These are phyloP conservation scores for Xylaria longipes DNA, from an alignment of 495 filamentous ascomycete genomes.

Conservation along the genomic window DNA sequence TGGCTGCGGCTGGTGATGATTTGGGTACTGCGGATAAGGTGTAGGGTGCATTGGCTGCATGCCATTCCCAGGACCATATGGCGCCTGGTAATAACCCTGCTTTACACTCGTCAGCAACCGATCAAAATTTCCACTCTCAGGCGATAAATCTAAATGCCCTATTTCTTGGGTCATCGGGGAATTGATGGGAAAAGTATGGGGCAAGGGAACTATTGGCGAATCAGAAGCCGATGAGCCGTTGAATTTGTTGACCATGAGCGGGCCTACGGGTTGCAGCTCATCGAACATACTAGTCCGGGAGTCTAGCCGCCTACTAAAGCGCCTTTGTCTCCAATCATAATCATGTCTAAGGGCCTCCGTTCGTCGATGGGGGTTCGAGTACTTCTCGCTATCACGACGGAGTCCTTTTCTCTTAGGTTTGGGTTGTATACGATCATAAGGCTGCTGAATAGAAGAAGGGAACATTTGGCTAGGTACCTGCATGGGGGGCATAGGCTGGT, in stretches of 20 bases:
- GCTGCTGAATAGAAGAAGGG: constrained; percentile 55
- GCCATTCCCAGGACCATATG: constrained; percentile 36
- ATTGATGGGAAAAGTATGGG: constrained; percentile 41
- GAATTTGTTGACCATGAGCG: constrained; percentile 24
- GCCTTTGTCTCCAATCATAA: constrained; percentile 40
- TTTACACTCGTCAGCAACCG: constrained; percentile 70
- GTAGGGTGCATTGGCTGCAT: constrained; percentile 36
- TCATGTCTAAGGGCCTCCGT: constrained; percentile 40
- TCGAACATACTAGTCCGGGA: constrained; percentile 31
- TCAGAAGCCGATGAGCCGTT: constrained; percentile 29
- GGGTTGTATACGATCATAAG: constrained; percentile 33
- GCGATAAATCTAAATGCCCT: constrained; percentile 64
- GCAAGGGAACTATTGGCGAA: constrained; percentile 38
- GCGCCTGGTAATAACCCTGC: constrained; percentile 57
- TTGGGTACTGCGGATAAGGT: constrained; percentile 54
- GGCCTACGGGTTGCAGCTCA: constrained; percentile 28
- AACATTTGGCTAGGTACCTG: constrained; percentile 70
- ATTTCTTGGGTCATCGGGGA: constrained; percentile 40
- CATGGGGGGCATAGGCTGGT: constrained; percentile 54
- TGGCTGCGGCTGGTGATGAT: constrained; percentile 54
- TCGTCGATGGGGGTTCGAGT: constrained; percentile 45
- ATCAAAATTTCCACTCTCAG: constrained; percentile 73
- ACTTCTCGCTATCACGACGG: constrained; percentile 54
- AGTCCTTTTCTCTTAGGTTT: constrained; percentile 50
- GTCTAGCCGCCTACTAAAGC: constrained; percentile 51